These are phyloP conservation scores for Leishmania aethiopica DNA, from an alignment of 208 protist genomes.

Conservation along the genomic window DNA sequence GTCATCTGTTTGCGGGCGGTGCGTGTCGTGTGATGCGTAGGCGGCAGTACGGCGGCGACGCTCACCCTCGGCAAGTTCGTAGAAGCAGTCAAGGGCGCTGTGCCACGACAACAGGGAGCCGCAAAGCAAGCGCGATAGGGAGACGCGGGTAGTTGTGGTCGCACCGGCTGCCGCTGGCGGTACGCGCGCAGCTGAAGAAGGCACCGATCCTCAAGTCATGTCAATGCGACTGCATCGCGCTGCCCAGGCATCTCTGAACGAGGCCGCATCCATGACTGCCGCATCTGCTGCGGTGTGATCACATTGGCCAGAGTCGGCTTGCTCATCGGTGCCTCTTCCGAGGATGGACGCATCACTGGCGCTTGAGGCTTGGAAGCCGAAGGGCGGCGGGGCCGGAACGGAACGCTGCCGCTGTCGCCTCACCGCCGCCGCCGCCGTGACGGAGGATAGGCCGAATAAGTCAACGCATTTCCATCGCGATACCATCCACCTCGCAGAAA, in stretches of 20 bases:
- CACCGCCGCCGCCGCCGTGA: background rate
- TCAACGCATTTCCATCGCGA: constrained; percentile 30
- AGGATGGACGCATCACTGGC: background rate
- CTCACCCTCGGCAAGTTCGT: background rate
- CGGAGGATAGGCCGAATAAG: constrained; percentile 20
- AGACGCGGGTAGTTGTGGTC: constrained; percentile 13
- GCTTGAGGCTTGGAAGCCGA: background rate
- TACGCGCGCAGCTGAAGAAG: background rate
- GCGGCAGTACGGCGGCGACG: background rate
- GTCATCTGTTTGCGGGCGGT: background rate
- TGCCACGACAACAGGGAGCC: constrained; percentile 18
- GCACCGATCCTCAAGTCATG: background rate
- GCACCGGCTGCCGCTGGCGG: background rate
- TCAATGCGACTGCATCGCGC: background rate
- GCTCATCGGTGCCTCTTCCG: background rate
- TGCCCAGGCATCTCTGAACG: background rate
- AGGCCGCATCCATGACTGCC: background rate
- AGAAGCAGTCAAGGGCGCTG: constrained; percentile 19
- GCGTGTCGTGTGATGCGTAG: background rate
- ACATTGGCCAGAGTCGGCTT: background rate
- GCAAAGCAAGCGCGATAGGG: constrained; percentile 29
- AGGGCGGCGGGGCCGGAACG: background rate
- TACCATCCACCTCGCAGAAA: background rate
- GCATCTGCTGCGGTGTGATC: background rate
- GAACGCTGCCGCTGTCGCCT: background rate